A percentile compares a stretch with the other conserved stretches of the same genome.
Conservation (phyloP, 257 asterid genomes). For the Nyctanthes arbortristis region DNA sequence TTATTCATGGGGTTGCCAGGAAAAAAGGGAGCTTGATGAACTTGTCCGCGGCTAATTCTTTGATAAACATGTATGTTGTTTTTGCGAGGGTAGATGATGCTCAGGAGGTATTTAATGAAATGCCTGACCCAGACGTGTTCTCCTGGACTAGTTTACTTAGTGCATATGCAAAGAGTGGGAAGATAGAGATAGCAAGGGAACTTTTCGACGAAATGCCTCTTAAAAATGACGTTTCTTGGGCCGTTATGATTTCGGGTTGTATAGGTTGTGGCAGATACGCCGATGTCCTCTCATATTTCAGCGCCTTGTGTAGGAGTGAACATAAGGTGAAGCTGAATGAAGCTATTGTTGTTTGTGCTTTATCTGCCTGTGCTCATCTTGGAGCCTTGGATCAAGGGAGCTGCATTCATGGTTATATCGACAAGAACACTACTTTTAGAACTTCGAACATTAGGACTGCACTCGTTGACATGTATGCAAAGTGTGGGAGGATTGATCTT, state of each 20-base stretch:
- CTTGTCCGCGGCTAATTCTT: constrained; percentile 60
- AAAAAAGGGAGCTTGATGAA: constrained; percentile 44
- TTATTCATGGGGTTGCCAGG: constrained; percentile 53
- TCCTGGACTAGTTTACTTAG: constrained; percentile 74
- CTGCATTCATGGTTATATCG: constrained; percentile 54
- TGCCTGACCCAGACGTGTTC: constrained; percentile 61
- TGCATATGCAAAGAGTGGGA: constrained; percentile 56
- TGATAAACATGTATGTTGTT: constrained; percentile 50
- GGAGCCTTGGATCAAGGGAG: constrained; percentile 72
- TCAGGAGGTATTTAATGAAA: constrained; percentile 51
- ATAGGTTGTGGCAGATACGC: constrained; percentile 48
- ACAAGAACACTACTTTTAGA: constrained; percentile 24
- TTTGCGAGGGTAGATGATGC: constrained; percentile 51
- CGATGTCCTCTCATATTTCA: constrained; percentile 54
- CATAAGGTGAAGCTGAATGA: constrained; percentile 58
- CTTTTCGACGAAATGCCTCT: constrained; percentile 53
- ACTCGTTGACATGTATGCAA: constrained; percentile 82
- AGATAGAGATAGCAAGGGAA: constrained; percentile 51
- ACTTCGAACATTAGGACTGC: constrained; percentile 61
- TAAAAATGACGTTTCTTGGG: constrained; percentile 79
- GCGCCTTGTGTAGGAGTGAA: constrained; percentile 37
- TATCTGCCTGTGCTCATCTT: constrained; percentile 83
- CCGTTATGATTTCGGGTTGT: constrained; percentile 70
- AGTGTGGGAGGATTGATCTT: constrained; percentile 66
- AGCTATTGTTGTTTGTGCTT: constrained; percentile 73